A percentile compares a stretch with the other conserved stretches of the same genome.
phyloP scores from a whole-genome alignment of 2,329 filamentous ascomycete genomes.

The Penicillium psychrosexuale region DNA sequence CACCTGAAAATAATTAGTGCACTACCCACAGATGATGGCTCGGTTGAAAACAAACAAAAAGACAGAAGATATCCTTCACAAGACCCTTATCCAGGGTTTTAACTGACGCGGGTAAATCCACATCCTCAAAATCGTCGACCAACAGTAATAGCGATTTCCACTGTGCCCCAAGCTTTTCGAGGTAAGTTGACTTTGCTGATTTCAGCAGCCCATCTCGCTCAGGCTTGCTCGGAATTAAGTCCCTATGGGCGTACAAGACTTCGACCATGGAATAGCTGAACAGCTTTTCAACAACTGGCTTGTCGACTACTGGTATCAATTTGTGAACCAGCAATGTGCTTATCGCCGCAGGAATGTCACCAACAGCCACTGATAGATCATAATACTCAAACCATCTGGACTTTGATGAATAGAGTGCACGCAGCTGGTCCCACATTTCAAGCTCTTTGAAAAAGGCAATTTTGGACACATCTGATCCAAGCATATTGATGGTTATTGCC shows the following conservation, averaged over 20 bases:
- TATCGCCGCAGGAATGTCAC: constrained; percentile 9
- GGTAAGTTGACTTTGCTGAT: neutral
- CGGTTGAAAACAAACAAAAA: constrained; percentile 1
- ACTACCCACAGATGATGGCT: neutral
- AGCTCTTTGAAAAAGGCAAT: constrained; percentile 19
- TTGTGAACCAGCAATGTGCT: constrained; percentile 2
- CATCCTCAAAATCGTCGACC: neutral
- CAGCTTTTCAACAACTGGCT: neutral
- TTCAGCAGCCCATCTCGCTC: constrained; percentile 1
- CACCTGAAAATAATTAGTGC: constrained; percentile 1
- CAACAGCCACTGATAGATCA: constrained; percentile 6
- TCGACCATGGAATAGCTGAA: constrained; percentile 6
- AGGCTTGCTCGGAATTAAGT: neutral
- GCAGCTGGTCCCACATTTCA: constrained; percentile 17
- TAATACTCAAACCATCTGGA: constrained; percentile 14
- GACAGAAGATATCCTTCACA: constrained; percentile 6
- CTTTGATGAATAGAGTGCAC: constrained; percentile 7
- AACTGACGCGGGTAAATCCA: neutral
- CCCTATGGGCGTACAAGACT: neutral
- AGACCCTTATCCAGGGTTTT: neutral
- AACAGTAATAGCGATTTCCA: neutral
- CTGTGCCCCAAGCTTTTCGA: constrained; percentile 1
- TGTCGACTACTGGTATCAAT: constrained; percentile 2
- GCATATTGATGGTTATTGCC: constrained; percentile 14
- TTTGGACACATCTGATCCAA: constrained; percentile 15